Evolutionary conservation across 371 early-diverging fungal species (phyloP), one percentile per base, ranked within the genome.

Genomic region (Mucor indicus): DNA sequence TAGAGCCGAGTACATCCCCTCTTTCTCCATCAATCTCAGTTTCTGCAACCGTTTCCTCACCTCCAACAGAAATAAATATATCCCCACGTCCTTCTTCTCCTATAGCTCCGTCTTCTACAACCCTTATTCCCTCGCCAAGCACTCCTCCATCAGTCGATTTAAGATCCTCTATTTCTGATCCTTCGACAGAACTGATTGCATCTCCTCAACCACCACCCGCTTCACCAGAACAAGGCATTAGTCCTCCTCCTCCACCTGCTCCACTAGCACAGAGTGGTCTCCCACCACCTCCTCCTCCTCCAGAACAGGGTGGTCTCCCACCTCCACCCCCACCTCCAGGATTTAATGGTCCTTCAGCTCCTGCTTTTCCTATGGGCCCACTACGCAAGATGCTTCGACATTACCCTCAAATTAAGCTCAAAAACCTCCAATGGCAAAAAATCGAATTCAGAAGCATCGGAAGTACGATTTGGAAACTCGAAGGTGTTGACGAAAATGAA

Each of bases 401-500:
- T 31, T 68, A 68, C 43, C 73, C 73, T 30, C 55, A 68, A 33
- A 48, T 67, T 9, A 67, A 73, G 16, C 55, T 73, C 17, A 67
- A 69, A 36, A 64, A 69, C 47, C 43, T 73, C 1, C 74, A 73
- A 42, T 69, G 69, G 69, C 69, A 73, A 38, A 73, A 73, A 27
- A 33, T 73, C 19, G 74, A 73, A 38, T 57, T 57, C 2, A 53
- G 60, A 13, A 38, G 54, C 13, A 55, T 67, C 2, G 61, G 67
- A 7, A 67, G 69, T 19, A 73, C 74, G 0, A 50, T 73, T 22
- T 73, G 74, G 74, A 38, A 49, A n/a, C 16, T 61, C n/a, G 57
- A 62, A 10, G 57, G 41, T 32, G 56, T 69, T 0, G 47, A 73
- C 27, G 74, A 73, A 23, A 44, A 58, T 24, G 43, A 59, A 10